A percentile compares a stretch with the other conserved stretches of the same genome.
Evolutionary conservation across 2,329 filamentous ascomycete species (phyloP).

Genomic region (Iodosphaeria phyllophila): DNA sequence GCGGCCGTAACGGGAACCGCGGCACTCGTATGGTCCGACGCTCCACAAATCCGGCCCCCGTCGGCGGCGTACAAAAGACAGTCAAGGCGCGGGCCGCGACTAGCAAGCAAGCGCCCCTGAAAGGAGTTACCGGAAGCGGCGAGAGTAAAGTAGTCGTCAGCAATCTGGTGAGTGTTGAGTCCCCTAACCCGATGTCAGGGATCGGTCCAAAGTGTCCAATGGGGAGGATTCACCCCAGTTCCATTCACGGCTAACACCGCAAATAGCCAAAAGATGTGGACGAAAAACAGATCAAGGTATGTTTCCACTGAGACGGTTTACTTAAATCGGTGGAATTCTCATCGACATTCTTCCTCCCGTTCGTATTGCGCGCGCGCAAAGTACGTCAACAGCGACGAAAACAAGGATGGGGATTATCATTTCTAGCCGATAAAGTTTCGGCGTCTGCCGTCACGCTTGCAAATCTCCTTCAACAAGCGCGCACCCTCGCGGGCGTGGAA

Average conservation of each 20-base stretch:
- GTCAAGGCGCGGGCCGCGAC: conserved; percentile 35
- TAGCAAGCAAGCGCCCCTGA: conserved; percentile 44
- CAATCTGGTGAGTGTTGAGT: conserved; percentile 61
- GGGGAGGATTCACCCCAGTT: too few species aligned
- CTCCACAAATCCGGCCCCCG: conserved; percentile 46
- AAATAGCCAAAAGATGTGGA: conserved; percentile 80
- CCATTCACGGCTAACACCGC: conserved; percentile 2
- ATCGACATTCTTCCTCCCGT: conserved; percentile 39
- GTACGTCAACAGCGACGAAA: conserved; percentile 8
- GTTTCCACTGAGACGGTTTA: conserved; percentile 73
- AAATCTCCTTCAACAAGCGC: conserved; percentile 22
- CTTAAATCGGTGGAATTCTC: conserved; percentile 48
- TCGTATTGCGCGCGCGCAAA: conserved; percentile 14
- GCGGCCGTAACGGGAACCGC: conserved; percentile 21
- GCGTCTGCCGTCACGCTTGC: too few species aligned
- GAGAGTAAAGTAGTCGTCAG: conserved; percentile 97
- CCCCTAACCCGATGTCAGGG: too few species aligned
- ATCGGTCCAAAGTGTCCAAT: too few species aligned
- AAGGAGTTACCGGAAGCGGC: conserved; percentile 38
- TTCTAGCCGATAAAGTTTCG: too few species aligned
- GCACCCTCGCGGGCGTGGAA: conserved; percentile 5
- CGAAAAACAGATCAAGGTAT: conserved; percentile 99
- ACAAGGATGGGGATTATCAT: too few species aligned
- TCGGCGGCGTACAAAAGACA: conserved; percentile 74
- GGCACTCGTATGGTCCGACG: conserved; percentile 30